phyloP scores from a whole-genome alignment of 148 eudicot genomes.

The Vaccinium macrocarpon region DNA sequence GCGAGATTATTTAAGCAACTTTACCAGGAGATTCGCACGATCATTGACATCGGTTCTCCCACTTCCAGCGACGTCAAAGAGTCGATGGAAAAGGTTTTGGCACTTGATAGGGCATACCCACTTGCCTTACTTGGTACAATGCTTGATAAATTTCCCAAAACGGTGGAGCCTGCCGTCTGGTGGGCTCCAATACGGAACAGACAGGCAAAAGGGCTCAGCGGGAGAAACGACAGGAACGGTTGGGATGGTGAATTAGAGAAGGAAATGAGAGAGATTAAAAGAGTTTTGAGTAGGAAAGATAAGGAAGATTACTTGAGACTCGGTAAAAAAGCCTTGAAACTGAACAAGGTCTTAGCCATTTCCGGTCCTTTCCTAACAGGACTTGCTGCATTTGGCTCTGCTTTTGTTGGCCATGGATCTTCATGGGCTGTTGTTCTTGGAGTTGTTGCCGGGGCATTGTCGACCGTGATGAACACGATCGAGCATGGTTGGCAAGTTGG shows the following conservation, averaged over 20 bases:
- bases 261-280: constrained; percentile 44
- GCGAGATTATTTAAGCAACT: constrained; percentile 47
- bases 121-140: constrained; percentile 61
- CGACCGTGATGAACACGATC: constrained; percentile 28
- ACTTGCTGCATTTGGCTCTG: constrained; percentile 54
- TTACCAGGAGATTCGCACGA: constrained; percentile 29
- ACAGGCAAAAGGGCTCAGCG: not conserved
- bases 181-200: constrained; percentile 31
- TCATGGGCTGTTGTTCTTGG: constrained; percentile 1
- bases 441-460: constrained; percentile 26
- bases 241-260: constrained; percentile 52
- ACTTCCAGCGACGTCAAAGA: constrained; percentile 33
- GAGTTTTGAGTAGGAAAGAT: constrained; percentile 45
- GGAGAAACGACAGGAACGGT: constrained; percentile 30
- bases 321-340: constrained; percentile 52
- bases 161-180: constrained; percentile 53
- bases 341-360: constrained; percentile 51
- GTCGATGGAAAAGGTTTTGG: constrained; percentile 43
- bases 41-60: constrained; percentile 13
- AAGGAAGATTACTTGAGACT: constrained; percentile 52
- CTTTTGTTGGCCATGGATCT: constrained; percentile 20
- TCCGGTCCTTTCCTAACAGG: constrained; percentile 54
- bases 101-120: constrained; percentile 62
- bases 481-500: constrained; percentile 44
- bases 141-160: constrained; percentile 59